These are phyloP conservation scores for Blechomonas ayalai DNA, from an alignment of 208 protist genomes.

Conservation along the genomic window DNA sequence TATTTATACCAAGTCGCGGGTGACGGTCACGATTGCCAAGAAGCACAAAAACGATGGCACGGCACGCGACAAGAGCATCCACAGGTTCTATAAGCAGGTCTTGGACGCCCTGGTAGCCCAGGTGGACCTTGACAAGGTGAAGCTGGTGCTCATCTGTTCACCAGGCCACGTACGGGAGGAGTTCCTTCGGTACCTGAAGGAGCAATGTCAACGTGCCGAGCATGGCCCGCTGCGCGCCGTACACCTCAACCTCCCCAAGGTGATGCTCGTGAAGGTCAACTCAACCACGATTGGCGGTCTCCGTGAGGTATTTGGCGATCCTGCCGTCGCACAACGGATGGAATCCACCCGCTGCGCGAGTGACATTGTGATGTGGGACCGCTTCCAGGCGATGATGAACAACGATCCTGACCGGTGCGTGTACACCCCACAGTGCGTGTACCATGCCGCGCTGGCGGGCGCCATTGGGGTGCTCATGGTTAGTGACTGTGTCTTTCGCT, in stretches of 20 bases:
- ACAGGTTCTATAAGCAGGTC: conserved; percentile 90
- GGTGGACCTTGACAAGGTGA: conserved; percentile 92
- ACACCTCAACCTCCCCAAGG: conserved; percentile 84
- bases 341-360: conserved; percentile 81
- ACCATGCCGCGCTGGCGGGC: conserved; percentile 60
- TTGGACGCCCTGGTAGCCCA: conserved; percentile 84
- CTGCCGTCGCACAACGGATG: conserved; percentile 60
- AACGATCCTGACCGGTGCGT: conserved; percentile 80
- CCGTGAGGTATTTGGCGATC: conserved; percentile 87
- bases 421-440: conserved; percentile 91
- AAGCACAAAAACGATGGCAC: conserved; percentile 79
- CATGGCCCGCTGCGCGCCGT: conserved; percentile 61
- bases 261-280: conserved; percentile 85
- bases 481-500: conserved; percentile 91
- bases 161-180: conserved; percentile 92
- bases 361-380: conserved; percentile 90
- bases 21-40: conserved; percentile 84
- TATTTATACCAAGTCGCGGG: conserved; percentile 86
- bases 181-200: conserved; percentile 58
- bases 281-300: conserved; percentile 82
- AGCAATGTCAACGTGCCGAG: conserved; percentile 25
- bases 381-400: conserved; percentile 92
- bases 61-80: conserved; percentile 82
- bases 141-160: conserved; percentile 91
- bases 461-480: conserved; percentile 88